A percentile compares a stretch with the other conserved stretches of the same genome.
These are phyloP conservation scores for Trapa incisa DNA, from an alignment of 345 rosid genomes.

Conservation along the genomic window DNA sequence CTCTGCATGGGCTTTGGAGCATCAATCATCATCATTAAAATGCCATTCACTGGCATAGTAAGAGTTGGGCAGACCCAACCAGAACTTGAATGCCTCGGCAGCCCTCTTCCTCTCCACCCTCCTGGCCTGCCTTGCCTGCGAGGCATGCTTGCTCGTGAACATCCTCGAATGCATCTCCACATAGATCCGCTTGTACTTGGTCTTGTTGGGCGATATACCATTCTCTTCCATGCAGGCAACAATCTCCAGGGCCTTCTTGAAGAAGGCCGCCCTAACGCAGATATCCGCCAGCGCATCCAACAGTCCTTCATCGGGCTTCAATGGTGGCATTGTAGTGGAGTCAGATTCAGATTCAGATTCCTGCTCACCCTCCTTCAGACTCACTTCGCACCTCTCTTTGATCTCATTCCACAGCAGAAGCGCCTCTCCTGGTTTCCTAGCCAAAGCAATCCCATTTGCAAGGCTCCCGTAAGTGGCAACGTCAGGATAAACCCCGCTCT, in stretches of 20 bases:
- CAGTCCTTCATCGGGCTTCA: slow-evolving; percentile 68
- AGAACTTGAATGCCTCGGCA: slow-evolving; percentile 93
- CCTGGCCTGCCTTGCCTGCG: slow-evolving; percentile 68
- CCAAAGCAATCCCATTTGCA: slow-evolving; percentile 63
- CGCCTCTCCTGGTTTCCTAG: slow-evolving; percentile 95
- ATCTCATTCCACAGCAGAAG: slow-evolving; percentile 86
- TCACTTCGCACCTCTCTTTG: slow-evolving; percentile 40
- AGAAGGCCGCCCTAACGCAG: slow-evolving; percentile 83
- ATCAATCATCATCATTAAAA: slow-evolving; percentile 25
- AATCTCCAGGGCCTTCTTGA: slow-evolving; percentile 78
- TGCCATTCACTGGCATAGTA: slow-evolving; percentile 87
- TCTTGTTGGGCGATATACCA: slow-evolving; percentile 74
- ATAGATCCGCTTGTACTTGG: slow-evolving; percentile 72
- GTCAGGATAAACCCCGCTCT: slow-evolving; percentile 53
- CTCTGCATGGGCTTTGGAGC: not conserved
- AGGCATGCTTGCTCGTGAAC: slow-evolving; percentile 94
- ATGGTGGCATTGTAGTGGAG: slow-evolving; percentile 25
- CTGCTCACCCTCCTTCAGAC: slow-evolving; percentile 15
- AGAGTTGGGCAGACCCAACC: slow-evolving; percentile 89
- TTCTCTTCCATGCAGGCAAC: slow-evolving; percentile 92
- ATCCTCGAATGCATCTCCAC: slow-evolving; percentile 95
- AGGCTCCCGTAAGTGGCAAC: slow-evolving; percentile 83
- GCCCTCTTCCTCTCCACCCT: slow-evolving; percentile 76
- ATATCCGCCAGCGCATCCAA: slow-evolving; percentile 70
- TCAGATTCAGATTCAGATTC: slow-evolving; percentile 8